phyloP scores from a whole-genome alignment of 2,329 filamentous ascomycete genomes.

The Xylaria sp. region DNA sequence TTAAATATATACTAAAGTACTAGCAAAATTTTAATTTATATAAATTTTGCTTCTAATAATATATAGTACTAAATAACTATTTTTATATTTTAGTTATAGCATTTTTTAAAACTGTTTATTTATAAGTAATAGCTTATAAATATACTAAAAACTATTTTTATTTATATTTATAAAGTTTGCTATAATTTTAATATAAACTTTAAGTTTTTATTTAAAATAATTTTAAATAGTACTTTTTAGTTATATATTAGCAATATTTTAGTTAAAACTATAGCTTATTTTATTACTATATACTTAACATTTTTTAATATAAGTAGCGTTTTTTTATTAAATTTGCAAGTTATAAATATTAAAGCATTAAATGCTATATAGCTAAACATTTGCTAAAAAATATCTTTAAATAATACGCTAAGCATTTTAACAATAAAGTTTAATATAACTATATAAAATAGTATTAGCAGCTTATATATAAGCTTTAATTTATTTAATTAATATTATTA shows the following conservation, averaged over 20 bases:
- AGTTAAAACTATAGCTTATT: not conserved
- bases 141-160: not conserved
- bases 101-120: not conserved
- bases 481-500: not conserved
- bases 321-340: not conserved
- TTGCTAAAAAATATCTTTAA: not conserved
- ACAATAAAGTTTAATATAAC: not conserved
- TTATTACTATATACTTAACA: not conserved
- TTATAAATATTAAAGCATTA: not conserved
- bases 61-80: constrained; percentile 13
- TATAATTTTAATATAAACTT: constrained; percentile 11
- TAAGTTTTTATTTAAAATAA: constrained; percentile 4
- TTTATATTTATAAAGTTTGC: not conserved
- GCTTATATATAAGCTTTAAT: constrained; percentile 1
- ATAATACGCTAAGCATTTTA: not conserved
- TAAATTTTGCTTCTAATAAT: not conserved
- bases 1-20: constrained; percentile 17
- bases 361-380: not conserved
- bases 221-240: not conserved
- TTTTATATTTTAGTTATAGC: constrained; percentile 12
- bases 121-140: not conserved
- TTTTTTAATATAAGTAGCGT: not conserved
- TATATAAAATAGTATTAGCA: not conserved
- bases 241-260: not conserved
- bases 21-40: not conserved